These are phyloP conservation scores for Paecilomyces variotii DNA, from an alignment of 2,329 filamentous ascomycete genomes.

Conservation along the genomic window DNA sequence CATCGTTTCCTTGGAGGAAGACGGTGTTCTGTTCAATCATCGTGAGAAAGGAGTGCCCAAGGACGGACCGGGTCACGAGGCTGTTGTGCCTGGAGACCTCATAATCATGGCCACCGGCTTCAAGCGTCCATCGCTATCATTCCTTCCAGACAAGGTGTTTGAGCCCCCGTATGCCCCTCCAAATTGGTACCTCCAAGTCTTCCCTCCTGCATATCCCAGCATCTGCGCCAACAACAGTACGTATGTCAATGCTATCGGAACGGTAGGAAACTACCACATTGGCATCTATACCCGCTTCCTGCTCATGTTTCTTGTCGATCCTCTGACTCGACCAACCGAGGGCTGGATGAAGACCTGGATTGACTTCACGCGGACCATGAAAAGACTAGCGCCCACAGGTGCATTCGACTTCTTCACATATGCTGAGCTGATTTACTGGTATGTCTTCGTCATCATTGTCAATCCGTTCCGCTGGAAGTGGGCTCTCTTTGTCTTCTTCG, in stretches of 20 bases:
- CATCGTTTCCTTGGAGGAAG: slow-evolving; percentile 57
- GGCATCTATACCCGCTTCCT: slow-evolving; percentile 82
- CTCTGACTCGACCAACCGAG: slow-evolving; percentile 61
- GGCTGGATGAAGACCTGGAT: slow-evolving; percentile 82
- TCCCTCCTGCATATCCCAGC: slow-evolving; percentile 64
- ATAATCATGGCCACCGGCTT: slow-evolving; percentile 80
- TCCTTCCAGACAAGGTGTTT: slow-evolving; percentile 68
- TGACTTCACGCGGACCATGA: slow-evolving; percentile 68
- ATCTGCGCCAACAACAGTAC: slow-evolving; percentile 79
- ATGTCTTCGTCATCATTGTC: slow-evolving; percentile 65
- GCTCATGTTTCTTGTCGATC: slow-evolving; percentile 78
- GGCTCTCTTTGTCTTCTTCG: slow-evolving; percentile 74
- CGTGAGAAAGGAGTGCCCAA: slow-evolving; percentile 65
- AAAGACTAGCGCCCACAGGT: slow-evolving; percentile 59
- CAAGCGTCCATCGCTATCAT: slow-evolving; percentile 62
- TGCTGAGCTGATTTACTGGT: slow-evolving; percentile 78
- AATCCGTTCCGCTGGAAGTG: slow-evolving; percentile 91
- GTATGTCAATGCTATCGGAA: slow-evolving; percentile 71
- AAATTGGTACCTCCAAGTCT: slow-evolving; percentile 84
- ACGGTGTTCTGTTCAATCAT: slow-evolving; percentile 63
- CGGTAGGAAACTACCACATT: slow-evolving; percentile 81
- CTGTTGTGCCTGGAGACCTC: slow-evolving; percentile 63
- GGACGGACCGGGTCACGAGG: slow-evolving; percentile 61
- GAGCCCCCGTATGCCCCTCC: slow-evolving; percentile 66
- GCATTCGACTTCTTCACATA: slow-evolving; percentile 91